These are phyloP conservation scores for Kluyveromyces sp. DNA, from an alignment of 1,139 yeast genomes.

Conservation along the genomic window DNA sequence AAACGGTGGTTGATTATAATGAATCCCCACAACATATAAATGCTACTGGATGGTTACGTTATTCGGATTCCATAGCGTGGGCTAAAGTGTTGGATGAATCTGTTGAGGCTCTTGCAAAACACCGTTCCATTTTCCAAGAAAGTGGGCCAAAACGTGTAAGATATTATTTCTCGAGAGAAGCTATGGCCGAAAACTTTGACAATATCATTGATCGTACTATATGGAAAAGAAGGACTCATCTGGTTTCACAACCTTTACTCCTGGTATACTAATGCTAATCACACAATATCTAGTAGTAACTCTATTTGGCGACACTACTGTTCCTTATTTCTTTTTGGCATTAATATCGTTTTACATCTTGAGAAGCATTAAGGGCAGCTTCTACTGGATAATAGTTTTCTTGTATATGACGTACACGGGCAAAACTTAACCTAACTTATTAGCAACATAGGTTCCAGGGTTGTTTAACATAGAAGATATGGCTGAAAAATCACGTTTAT, in stretches of 20 bases:
- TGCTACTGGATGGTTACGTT: constrained; percentile 74
- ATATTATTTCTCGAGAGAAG: constrained; percentile 49
- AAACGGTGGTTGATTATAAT: constrained; percentile 50
- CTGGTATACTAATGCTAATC: constrained; percentile 9
- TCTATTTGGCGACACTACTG: constrained; percentile 14
- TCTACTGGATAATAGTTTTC: constrained; percentile 11
- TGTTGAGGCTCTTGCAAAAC: constrained; percentile 29
- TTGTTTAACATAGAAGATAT: neutral
- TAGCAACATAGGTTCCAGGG: neutral
- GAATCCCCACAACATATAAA: constrained; percentile 33
- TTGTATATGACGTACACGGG: neutral
- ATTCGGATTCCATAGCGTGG: constrained; percentile 55
- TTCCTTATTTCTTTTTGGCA: constrained; percentile 17
- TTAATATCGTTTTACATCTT: constrained; percentile 10
- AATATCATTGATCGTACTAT: constrained; percentile 27
- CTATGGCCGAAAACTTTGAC: constrained; percentile 54
- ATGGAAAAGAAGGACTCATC: constrained; percentile 14
- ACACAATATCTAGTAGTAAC: constrained; percentile 14
- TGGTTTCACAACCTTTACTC: constrained; percentile 17
- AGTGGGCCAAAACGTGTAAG: constrained; percentile 48
- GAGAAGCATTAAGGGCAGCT: constrained; percentile 14
- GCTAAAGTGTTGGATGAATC: constrained; percentile 45
- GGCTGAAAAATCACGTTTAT: neutral
- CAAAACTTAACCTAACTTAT: neutral
- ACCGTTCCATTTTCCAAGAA: constrained; percentile 34